These are phyloP conservation scores for Elaeis oleifera DNA, from an alignment of 202 grass and related monocot genomes.

Conservation along the genomic window DNA sequence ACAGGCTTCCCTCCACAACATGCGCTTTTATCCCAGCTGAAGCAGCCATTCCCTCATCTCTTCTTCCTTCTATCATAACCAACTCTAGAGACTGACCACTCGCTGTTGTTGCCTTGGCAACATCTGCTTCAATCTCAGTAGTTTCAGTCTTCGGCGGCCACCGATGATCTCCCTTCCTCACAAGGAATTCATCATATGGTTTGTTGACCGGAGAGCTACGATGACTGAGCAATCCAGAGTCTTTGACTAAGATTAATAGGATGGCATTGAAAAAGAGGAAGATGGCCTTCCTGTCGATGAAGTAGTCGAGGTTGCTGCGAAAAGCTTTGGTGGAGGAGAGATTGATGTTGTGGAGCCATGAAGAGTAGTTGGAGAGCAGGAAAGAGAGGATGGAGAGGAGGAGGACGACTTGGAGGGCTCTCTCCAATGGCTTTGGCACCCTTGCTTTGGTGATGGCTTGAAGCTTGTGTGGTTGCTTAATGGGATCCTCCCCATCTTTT, in stretches of 20 bases:
- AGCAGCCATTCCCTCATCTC: neutral
- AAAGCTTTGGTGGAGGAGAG: too few relatives aligned
- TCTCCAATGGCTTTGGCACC: too few relatives aligned
- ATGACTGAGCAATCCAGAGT: slow-evolving; percentile 42
- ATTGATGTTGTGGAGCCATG: neutral
- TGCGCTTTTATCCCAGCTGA: too few relatives aligned
- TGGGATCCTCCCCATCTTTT: too few relatives aligned
- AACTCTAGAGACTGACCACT: too few relatives aligned
- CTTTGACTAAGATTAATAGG: slow-evolving; percentile 46
- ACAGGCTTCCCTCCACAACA: neutral
- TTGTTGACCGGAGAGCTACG: too few relatives aligned
- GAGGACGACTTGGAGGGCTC: neutral
- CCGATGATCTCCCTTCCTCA: neutral
- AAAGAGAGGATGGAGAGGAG: neutral
- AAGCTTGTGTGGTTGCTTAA: too few relatives aligned
- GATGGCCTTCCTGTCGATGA: slow-evolving; percentile 34
- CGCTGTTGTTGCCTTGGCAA: too few relatives aligned
- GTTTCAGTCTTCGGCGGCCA: too few relatives aligned
- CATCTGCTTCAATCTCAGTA: too few relatives aligned
- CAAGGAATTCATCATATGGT: neutral
- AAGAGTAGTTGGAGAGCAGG: neutral
- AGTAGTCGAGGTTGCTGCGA: neutral
- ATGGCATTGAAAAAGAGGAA: slow-evolving; percentile 58
- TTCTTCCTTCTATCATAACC: neutral
- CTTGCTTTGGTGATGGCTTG: too few relatives aligned